Conservation (phyloP, 2,329 filamentous ascomycete species). For the Neonectria coccinea region DNA sequence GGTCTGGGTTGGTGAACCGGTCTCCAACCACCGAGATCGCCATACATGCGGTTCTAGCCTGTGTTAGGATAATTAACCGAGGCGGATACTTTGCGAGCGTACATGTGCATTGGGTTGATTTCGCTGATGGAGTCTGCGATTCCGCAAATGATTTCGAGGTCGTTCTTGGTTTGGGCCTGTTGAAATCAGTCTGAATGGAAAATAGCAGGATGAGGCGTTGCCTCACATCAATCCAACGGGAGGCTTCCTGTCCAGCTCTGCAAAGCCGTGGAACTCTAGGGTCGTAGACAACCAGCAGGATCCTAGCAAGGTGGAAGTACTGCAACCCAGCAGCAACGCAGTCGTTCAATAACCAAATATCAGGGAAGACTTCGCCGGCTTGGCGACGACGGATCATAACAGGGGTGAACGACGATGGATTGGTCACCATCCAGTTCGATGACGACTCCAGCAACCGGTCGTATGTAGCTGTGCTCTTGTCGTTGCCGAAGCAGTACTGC, state of each 20-base stretch:
- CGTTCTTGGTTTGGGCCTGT: slow-evolving; percentile 39
- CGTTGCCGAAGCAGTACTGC: slow-evolving; percentile 43
- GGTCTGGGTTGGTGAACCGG: slow-evolving; percentile 35
- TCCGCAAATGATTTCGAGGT: slow-evolving; percentile 43
- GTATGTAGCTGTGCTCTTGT: slow-evolving; percentile 34
- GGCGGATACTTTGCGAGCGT: not conserved
- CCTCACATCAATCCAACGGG: slow-evolving; percentile 32
- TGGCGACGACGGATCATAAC: slow-evolving; percentile 31
- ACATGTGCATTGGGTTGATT: slow-evolving; percentile 42
- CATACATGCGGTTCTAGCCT: slow-evolving; percentile 38
- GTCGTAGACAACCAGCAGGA: slow-evolving; percentile 43
- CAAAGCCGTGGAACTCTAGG: slow-evolving; percentile 42
- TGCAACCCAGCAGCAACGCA: slow-evolving; percentile 41
- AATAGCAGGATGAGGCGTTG: not conserved
- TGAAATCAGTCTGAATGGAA: not conserved
- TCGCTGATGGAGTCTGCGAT: slow-evolving; percentile 41
- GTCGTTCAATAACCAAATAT: slow-evolving; percentile 43
- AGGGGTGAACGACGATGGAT: slow-evolving; percentile 42
- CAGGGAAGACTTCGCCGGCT: slow-evolving; percentile 33
- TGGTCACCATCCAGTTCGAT: slow-evolving; percentile 38
- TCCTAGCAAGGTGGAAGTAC: slow-evolving; percentile 46
- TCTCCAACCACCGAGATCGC: slow-evolving; percentile 49
- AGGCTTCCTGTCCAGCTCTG: slow-evolving; percentile 29
- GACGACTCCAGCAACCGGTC: slow-evolving; percentile 37
- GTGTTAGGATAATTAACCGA: no score